Base-by-base conservation (phyloP, 345 rosid species). In the Pelargonium nanum region DNA sequence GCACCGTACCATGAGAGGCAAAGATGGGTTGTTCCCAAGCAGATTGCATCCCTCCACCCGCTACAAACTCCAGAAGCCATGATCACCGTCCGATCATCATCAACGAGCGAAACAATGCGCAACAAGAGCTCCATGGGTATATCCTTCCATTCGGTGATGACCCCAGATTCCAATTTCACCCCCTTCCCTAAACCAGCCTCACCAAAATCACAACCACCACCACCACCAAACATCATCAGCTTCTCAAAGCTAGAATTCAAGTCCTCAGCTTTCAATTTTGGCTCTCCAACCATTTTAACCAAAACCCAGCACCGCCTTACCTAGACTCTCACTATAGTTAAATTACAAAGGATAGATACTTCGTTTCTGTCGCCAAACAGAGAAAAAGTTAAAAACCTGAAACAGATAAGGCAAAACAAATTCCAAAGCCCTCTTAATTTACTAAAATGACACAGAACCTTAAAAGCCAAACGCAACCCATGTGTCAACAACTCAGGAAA, bases 31-130 rank as follows among this genome's bases (percentile, higher is more conserved):
- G 84, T 81, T 53, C 97, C 98, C 70, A 85, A 68, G 59, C 83
- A 74, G 50, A 92, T 72, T 4, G 91, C 86, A 70, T 92, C 98
- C 72, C 96, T 87, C 97, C 98, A 92, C 9, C 96, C 97, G 58
- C 70, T 57, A 30, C 97, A 92, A 71, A 92, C 98, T 67, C 84
- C 91, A 66, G 94, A 87, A 72, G 94, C 97, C 70, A 74, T 65
- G 48, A 92, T 80, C n/a, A 80, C 74, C 0, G 78, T 85, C 53
- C 85, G 88, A 73, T 89, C 97, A 79, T 79, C 81, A 72, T 80
- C 81, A 7, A 82, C 88, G 32, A 89, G 89, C 0, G 97, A 84
- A 60, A 87, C 68, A 51, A 92, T 82, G 69, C 88, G 70, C 70
- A 85, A 65, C 60, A 92, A 62, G 22, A 92, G 81, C 79, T 92